phyloP scores from a whole-genome alignment of 225 moss, liverwort and hornwort species.

The Straminergon stramineum region DNA sequence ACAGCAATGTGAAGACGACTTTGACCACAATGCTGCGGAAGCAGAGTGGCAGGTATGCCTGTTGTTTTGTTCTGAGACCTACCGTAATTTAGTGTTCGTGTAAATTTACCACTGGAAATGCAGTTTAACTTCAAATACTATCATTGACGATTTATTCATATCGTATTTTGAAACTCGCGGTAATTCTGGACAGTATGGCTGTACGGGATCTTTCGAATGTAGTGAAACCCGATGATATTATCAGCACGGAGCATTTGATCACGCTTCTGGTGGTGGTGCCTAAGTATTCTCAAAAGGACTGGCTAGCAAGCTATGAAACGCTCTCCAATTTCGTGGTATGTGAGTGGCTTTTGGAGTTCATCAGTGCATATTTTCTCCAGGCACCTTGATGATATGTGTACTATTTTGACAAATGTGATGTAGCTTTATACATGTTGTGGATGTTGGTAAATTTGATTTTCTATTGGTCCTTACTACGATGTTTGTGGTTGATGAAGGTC shows the following conservation, averaged over 20 bases:
- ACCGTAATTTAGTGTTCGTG: background rate
- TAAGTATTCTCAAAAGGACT: conserved; percentile 93
- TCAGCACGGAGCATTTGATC: conserved; percentile 77
- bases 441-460: background rate
- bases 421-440: background rate
- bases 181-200: conserved; percentile 68
- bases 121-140: background rate
- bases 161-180: background rate
- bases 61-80: background rate
- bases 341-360: background rate
- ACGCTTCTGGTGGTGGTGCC: conserved; percentile 87
- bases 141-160: background rate
- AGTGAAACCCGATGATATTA: conserved; percentile 64
- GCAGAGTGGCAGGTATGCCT: conserved; percentile 79
- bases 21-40: conserved; percentile 74
- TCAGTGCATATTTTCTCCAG: background rate
- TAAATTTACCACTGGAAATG: background rate
- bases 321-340: conserved; percentile 84
- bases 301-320: conserved; percentile 74
- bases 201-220: conserved; percentile 86
- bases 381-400: background rate
- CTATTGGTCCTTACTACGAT: background rate
- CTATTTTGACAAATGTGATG: background rate
- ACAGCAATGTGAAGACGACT: conserved; percentile 79
- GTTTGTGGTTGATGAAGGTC: conserved; percentile 40